Evolutionary conservation across 768 basidiomycete genomes (phyloP).

Genomic region (Daedaleopsis nitida): DNA sequence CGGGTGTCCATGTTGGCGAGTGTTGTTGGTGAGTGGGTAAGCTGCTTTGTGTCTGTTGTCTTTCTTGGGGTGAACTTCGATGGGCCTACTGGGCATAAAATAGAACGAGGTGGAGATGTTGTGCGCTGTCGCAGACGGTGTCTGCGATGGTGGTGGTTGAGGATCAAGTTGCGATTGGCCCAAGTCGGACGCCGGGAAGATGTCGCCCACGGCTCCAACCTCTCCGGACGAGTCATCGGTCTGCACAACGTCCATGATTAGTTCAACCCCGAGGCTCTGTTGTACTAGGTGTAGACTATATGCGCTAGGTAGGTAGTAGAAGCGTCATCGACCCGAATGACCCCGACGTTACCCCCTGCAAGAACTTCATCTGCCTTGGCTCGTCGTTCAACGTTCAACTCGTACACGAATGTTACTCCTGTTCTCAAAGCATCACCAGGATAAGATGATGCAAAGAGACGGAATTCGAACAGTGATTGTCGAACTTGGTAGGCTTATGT

Average conservation of each 20-base stretch:
- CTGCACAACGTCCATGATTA: background rate
- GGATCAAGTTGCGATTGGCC: constrained; percentile 20
- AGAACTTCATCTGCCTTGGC: no score
- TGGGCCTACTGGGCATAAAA: constrained; percentile 74
- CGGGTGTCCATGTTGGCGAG: constrained; percentile 52
- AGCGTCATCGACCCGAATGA: no score
- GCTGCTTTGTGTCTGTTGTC: constrained; percentile 34
- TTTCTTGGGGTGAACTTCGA: constrained; percentile 42
- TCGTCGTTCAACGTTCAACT: no score
- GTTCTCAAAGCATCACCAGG: no score
- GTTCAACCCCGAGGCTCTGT: background rate
- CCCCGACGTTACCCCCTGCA: no score
- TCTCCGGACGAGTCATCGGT: constrained; percentile 13
- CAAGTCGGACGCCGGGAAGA: constrained; percentile 11
- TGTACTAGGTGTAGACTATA: background rate
- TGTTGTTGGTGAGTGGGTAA: constrained; percentile 28
- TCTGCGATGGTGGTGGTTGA: constrained; percentile 34
- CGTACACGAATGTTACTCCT: no score
- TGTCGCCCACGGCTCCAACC: constrained; percentile 12
- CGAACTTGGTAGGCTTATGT: no score
- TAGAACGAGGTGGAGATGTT: constrained; percentile 13
- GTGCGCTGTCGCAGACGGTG: constrained; percentile 30
- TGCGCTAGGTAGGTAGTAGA: background rate
- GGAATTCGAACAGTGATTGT: no score
- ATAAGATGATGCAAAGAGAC: no score